Evolutionary conservation across 768 basidiomycete species (phyloP).

Genomic region (Mycena vitilis): DNA sequence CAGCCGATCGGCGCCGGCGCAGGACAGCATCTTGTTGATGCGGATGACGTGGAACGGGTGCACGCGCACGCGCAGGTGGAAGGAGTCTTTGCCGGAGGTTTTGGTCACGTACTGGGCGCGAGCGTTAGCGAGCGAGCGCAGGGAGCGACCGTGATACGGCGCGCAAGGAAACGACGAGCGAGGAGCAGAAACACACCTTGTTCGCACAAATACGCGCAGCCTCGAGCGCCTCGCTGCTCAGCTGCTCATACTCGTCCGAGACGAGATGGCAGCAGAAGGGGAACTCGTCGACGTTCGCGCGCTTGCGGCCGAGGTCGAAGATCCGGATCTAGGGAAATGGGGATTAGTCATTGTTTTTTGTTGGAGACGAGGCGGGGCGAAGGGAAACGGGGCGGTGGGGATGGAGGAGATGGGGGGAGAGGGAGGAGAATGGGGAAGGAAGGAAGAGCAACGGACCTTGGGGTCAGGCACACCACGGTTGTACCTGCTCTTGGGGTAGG

Average conservation of each 20-base stretch:
- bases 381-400: too few relatives aligned
- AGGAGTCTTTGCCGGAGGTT: constrained; percentile 97
- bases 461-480: constrained; percentile 99
- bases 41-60: constrained; percentile 99
- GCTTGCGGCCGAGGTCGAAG: constrained; percentile 96
- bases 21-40: constrained; percentile 99
- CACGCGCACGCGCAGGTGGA: constrained; percentile 96
- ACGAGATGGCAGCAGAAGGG: constrained; percentile 97
- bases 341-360: too few relatives aligned
- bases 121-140: background rate
- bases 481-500: constrained; percentile 94
- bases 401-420: background rate
- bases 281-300: constrained; percentile 97
- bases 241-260: constrained; percentile 97
- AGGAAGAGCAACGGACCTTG: constrained; percentile 64
- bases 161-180: too few relatives aligned
- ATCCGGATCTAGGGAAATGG: constrained; percentile 81
- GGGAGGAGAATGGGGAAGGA: background rate
- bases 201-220: constrained; percentile 99
- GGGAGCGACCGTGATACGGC: too few relatives aligned
- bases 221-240: constrained; percentile 95
- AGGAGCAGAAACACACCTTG: constrained; percentile 69
- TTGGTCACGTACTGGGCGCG: constrained; percentile 84
- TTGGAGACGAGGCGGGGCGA: too few relatives aligned
- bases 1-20: constrained; percentile 97